Evolutionary conservation across 805 yeast species (phyloP).

Genomic region (Saturnispora halmiae): DNA sequence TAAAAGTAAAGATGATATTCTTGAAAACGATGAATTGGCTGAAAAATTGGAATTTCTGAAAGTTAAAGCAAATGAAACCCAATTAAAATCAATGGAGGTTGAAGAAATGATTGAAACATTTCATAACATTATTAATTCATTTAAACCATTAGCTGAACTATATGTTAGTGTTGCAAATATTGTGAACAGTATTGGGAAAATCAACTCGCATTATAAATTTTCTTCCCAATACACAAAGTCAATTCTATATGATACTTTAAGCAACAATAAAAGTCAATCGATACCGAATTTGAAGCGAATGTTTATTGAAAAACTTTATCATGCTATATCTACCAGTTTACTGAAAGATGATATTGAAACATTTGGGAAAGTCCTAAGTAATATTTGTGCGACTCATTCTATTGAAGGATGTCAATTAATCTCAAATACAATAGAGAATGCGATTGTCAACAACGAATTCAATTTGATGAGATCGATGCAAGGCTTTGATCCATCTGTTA

Average conservation of each 20-base stretch:
- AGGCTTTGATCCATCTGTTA: slow-evolving; percentile 59
- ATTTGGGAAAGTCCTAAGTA: slow-evolving; percentile 30
- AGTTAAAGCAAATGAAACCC: slow-evolving; percentile 46
- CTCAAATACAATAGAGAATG: slow-evolving; percentile 9
- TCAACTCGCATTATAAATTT: slow-evolving; percentile 44
- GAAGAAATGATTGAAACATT: slow-evolving; percentile 45
- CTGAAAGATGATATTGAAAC: slow-evolving; percentile 35
- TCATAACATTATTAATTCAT: slow-evolving; percentile 38
- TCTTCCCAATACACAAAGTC: background rate
- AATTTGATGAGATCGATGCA: slow-evolving; percentile 49
- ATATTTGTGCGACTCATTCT: background rate
- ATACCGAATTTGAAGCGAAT: slow-evolving; percentile 27
- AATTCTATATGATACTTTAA: background rate
- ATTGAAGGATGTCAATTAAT: slow-evolving; percentile 15
- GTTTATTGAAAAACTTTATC: slow-evolving; percentile 41
- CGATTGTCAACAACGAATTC: slow-evolving; percentile 26
- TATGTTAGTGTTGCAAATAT: slow-evolving; percentile 43
- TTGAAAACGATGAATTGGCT: slow-evolving; percentile 58
- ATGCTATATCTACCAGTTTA: slow-evolving; percentile 39
- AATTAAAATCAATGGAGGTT: slow-evolving; percentile 45
- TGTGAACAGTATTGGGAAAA: slow-evolving; percentile 32
- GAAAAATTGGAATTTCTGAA: slow-evolving; percentile 58
- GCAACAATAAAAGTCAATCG: slow-evolving; percentile 12
- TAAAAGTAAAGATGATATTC: slow-evolving; percentile 47
- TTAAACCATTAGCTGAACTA: slow-evolving; percentile 45